A percentile compares a stretch with the other conserved stretches of the same genome.
Evolutionary conservation across 129 eudicot species (phyloP).

Genomic region (Logfia minima): DNA sequence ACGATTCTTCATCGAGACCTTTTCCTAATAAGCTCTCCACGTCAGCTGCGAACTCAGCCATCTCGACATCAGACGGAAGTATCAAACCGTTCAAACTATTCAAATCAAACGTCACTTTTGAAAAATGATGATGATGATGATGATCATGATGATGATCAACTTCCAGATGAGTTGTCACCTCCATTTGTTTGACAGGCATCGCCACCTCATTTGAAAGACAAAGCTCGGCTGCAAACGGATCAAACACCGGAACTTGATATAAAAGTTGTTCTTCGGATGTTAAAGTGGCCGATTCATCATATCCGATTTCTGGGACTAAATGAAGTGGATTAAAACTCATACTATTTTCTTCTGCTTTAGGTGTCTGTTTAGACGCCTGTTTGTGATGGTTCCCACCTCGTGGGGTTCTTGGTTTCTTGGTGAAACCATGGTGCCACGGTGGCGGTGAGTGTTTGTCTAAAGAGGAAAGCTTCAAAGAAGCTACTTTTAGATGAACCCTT

Average conservation of each 20-base stretch:
- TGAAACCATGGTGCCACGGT: slow-evolving; percentile 71
- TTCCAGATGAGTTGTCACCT: slow-evolving; percentile 18
- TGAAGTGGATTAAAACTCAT: slow-evolving; percentile 35
- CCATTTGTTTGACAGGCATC: slow-evolving; percentile 23
- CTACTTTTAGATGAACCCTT: slow-evolving; percentile 59
- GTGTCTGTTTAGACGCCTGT: slow-evolving; percentile 13
- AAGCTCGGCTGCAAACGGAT: slow-evolving; percentile 53
- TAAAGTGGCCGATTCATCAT: slow-evolving; percentile 42
- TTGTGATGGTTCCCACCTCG: slow-evolving; percentile 43
- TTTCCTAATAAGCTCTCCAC: slow-evolving; percentile 73
- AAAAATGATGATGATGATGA: not conserved
- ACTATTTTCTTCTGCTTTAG: slow-evolving; percentile 28
- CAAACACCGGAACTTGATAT: slow-evolving; percentile 72
- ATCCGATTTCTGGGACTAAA: slow-evolving; percentile 66
- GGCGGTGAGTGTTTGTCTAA: slow-evolving; percentile 37
- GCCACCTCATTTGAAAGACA: slow-evolving; percentile 47
- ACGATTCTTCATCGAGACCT: slow-evolving; percentile 63
- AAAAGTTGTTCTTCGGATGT: slow-evolving; percentile 63
- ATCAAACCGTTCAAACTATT: slow-evolving; percentile 42
- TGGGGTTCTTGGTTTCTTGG: slow-evolving; percentile 72
- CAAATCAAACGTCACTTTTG: slow-evolving; percentile 31
- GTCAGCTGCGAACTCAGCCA: slow-evolving; percentile 82
- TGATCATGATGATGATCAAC: not conserved
- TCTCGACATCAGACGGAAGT: slow-evolving; percentile 62
- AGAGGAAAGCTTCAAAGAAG: slow-evolving; percentile 32